These are phyloP conservation scores for Fusarium piperis DNA, from an alignment of 2,329 filamentous ascomycete species.

Conservation along the genomic window DNA sequence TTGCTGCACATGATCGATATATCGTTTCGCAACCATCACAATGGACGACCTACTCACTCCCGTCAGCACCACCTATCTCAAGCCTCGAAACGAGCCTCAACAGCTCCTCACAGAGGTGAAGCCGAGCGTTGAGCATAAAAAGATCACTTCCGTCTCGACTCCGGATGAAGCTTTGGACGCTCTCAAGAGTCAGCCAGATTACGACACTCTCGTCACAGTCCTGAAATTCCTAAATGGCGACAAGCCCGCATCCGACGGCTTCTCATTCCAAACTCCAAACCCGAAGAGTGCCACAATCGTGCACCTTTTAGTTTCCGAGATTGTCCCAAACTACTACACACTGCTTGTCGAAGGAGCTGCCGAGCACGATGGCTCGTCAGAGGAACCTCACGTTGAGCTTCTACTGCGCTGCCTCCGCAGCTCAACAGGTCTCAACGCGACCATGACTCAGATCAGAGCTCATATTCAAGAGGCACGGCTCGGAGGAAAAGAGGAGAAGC, in stretches of 20 bases:
- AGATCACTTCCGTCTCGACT: constrained; percentile 40
- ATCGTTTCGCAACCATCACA: background rate
- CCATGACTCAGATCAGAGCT: constrained; percentile 74
- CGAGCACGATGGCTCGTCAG: constrained; percentile 6
- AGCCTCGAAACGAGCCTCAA: constrained; percentile 48
- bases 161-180: constrained; percentile 65
- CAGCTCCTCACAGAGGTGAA: constrained; percentile 52
- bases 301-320: constrained; percentile 77
- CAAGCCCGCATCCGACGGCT: constrained; percentile 23
- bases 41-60: constrained; percentile 68
- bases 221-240: constrained; percentile 61
- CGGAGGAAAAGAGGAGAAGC: constrained; percentile 49
- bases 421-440: constrained; percentile 80
- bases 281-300: constrained; percentile 79
- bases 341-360: constrained; percentile 61
- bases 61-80: constrained; percentile 62
- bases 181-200: constrained; percentile 70
- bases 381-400: constrained; percentile 46
- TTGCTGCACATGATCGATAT: background rate
- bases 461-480: constrained; percentile 63
- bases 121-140: constrained; percentile 15
- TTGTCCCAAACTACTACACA: constrained; percentile 85
- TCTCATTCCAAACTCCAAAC: constrained; percentile 57
- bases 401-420: constrained; percentile 76
- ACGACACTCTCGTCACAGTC: constrained; percentile 62